These are phyloP conservation scores for Halophytophthora polymorphica DNA, from an alignment of 352 stramenopile genomes.

Conservation along the genomic window DNA sequence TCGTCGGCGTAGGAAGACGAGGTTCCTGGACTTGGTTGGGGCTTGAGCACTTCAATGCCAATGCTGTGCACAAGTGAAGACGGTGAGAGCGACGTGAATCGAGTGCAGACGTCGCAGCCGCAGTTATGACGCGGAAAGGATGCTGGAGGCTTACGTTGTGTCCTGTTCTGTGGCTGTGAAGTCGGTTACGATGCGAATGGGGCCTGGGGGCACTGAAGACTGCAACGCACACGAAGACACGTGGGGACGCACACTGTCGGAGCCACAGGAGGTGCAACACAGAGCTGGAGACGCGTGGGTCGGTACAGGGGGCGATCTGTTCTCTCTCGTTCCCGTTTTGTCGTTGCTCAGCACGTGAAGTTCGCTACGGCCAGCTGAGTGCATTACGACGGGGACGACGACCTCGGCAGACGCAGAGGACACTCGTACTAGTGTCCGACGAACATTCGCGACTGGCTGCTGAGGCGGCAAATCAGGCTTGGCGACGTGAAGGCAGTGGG, in stretches of 20 bases:
- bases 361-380: slow-evolving; percentile 12
- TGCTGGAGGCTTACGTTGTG: slow-evolving; percentile 13
- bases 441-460: slow-evolving; percentile 7
- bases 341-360: slow-evolving; percentile 10
- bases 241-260: too few species aligned
- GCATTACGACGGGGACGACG: slow-evolving; percentile 13
- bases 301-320: background rate
- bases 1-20: slow-evolving; percentile 16
- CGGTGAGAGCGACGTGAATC: too few species aligned
- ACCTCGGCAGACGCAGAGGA: slow-evolving; percentile 14
- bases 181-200: too few species aligned
- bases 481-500: slow-evolving; percentile 16
- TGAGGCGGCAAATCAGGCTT: slow-evolving; percentile 7
- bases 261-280: too few species aligned
- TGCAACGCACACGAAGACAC: too few species aligned
- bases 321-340: slow-evolving; percentile 4
- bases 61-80: slow-evolving; percentile 11
- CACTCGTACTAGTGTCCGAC: slow-evolving; percentile 4
- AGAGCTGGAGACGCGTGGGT: too few species aligned
- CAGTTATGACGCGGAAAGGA: too few species aligned
- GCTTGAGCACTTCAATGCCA: slow-evolving; percentile 23
- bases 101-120: too few species aligned
- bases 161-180: background rate
- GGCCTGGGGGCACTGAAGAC: too few species aligned
- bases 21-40: slow-evolving; percentile 9